phyloP scores from a whole-genome alignment of 768 basidiomycete species.

The Hygrocybe punicea region DNA sequence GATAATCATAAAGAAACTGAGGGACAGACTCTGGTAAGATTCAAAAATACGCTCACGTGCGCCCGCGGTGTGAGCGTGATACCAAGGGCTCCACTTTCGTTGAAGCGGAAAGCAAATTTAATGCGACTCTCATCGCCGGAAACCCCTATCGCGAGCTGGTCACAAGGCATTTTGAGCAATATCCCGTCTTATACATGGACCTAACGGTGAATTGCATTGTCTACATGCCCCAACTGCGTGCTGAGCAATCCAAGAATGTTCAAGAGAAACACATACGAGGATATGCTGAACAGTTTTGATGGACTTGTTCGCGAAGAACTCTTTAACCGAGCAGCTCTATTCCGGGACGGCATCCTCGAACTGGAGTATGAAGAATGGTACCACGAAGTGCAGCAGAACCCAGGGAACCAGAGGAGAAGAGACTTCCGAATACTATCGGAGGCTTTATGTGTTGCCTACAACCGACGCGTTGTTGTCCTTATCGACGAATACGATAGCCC shows the following conservation, averaged over 20 bases:
- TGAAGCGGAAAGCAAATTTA: background rate
- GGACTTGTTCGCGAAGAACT: background rate
- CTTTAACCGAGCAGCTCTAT: background rate
- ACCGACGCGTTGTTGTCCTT: background rate
- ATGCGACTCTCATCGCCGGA: background rate
- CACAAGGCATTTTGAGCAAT: background rate
- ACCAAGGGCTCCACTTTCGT: no score
- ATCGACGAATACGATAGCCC: constrained; percentile 1
- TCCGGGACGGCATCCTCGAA: background rate
- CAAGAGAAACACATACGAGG: background rate
- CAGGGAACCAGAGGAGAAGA: background rate
- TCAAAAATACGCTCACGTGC: no score
- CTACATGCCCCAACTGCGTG: background rate
- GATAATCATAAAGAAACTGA: no score
- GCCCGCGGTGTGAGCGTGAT: no score
- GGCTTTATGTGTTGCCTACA: background rate
- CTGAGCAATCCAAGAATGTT: background rate
- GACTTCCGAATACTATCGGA: background rate
- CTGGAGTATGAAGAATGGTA: background rate
- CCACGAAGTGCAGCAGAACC: background rate
- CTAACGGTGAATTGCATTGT: background rate
- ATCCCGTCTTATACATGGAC: constrained; percentile 1
- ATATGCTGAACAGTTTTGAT: background rate
- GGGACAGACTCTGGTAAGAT: no score
- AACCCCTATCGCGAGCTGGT: background rate